Evolutionary conservation across 306 rosid genomes (phyloP), one percentile per base, ranked within the genome.

Genomic region (Vigna angularis): DNA sequence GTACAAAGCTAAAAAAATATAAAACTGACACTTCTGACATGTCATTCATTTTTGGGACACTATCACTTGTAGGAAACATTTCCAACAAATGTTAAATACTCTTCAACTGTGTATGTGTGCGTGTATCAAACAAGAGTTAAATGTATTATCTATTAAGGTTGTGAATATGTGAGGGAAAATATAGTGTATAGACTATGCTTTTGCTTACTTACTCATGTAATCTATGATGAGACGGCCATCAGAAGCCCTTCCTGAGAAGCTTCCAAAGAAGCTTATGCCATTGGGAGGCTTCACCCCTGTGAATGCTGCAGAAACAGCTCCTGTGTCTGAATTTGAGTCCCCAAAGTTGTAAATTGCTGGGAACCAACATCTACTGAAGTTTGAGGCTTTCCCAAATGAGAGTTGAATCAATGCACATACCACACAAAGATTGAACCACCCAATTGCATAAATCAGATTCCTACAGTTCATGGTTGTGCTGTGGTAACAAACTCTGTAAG

Each of bases 301-400:
- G 26, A 92, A 84, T 14, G 91, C 86, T 22, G 98, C 98, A 58
- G 86, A 81, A 36, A 66, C 67, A 26, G 85, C 96, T 49, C 98
- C 98, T 3, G 98, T 95, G 81, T 95, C 98, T 3, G 98, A 95
- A 76, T 95, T 95, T 80, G 98, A 95, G 87, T 95, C 97, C 1
- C 98, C 97, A 75, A 94, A 94, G 83, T 94, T 94, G 89, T 88
- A 92, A 32, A 90, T 75, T 20, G 95, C 98, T 2, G 92, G 91
- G 79, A 80, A 90, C 77, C 76, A 66, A 82, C 98, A 92, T 32
- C 58, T 73, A 24, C 3, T 79, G 8, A 28, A 49, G 13, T 47
- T 32, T 32, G 56, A 47, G 16, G 59, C 70, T 58, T 81, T 70
- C 5, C 65, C 86, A 62, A 56, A 38, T 30, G 40, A 53, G 5